Conservation (phyloP, 2,329 filamentous ascomycete genomes). For the Colletotrichum tabaci region DNA sequence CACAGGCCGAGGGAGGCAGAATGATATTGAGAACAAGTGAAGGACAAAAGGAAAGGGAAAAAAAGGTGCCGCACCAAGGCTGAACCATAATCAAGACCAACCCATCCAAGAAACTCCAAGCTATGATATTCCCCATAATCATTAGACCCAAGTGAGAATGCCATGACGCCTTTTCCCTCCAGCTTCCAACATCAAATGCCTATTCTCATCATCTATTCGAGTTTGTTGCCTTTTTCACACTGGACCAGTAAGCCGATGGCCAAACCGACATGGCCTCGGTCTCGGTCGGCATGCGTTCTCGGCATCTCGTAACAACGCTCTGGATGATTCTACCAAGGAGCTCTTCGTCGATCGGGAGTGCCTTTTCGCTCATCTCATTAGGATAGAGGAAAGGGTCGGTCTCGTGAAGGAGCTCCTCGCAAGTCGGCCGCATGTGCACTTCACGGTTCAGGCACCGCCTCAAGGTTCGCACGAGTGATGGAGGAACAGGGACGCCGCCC, state of each 20-base stretch:
- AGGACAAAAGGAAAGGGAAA: neutral
- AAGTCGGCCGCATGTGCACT: conserved; percentile 74
- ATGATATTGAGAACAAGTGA: conserved; percentile 34
- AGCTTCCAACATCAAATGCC: conserved; percentile 36
- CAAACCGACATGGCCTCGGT: conserved; percentile 69
- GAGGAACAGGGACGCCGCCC: conserved; percentile 74
- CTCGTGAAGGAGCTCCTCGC: conserved; percentile 71
- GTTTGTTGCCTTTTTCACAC: conserved; percentile 67
- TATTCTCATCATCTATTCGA: conserved; percentile 41
- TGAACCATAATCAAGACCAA: conserved; percentile 31
- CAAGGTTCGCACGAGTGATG: conserved; percentile 73
- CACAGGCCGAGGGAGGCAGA: conserved; percentile 5
- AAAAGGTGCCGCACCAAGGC: conserved; percentile 22
- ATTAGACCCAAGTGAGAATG: conserved; percentile 36
- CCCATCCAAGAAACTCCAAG: conserved; percentile 39
- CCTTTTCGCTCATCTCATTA: conserved; percentile 66
- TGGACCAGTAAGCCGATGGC: conserved; percentile 75
- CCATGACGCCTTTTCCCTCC: conserved; percentile 35
- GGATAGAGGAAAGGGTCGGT: conserved; percentile 77
- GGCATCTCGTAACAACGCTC: conserved; percentile 72
- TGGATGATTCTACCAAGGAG: conserved; percentile 74
- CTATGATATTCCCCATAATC: conserved; percentile 39
- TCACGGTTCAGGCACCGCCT: conserved; percentile 75
- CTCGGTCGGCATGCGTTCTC: conserved; percentile 72
- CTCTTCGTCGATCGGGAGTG: conserved; percentile 74